phyloP scores from a whole-genome alignment of 331 rosid species.

The Saraca asoca region DNA sequence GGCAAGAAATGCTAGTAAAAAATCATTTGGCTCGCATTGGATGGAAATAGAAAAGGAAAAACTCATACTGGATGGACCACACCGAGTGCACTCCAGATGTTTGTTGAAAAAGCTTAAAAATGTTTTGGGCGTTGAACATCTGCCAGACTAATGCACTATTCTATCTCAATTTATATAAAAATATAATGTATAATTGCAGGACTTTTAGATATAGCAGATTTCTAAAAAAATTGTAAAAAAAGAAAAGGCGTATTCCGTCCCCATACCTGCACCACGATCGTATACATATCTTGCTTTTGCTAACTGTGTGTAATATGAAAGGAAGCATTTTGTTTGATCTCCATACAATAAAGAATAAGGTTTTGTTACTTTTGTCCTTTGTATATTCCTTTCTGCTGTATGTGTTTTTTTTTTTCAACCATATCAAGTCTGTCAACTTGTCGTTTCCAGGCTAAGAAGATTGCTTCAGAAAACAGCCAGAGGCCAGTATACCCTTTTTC shows the following conservation, averaged over 20 bases:
- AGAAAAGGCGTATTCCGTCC: no score
- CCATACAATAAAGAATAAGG: no score
- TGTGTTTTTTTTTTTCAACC: not conserved
- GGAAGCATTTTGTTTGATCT: no score
- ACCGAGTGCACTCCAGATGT: slow-evolving; percentile 22
- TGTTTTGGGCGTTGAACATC: not conserved
- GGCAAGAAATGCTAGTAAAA: not conserved
- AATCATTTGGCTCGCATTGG: not conserved
- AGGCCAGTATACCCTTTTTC: slow-evolving; percentile 95
- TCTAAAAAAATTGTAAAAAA: no score
- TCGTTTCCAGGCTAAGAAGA: slow-evolving; percentile 56
- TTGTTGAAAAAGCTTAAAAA: slow-evolving; percentile 19
- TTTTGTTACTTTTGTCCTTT: not conserved
- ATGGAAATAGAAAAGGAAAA: not conserved
- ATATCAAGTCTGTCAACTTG: slow-evolving; percentile 24
- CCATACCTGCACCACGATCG: no score
- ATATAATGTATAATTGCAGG: no score
- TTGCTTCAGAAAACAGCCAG: slow-evolving; percentile 60
- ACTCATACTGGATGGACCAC: not conserved
- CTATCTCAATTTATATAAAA: no score
- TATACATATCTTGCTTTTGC: no score
- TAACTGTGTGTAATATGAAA: no score
- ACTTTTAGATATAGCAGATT: no score
- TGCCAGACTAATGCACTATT: no score
- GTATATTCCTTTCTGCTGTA: not conserved